Conservation (phyloP, 495 filamentous ascomycete species). For the Daldinia vernicosa region DNA sequence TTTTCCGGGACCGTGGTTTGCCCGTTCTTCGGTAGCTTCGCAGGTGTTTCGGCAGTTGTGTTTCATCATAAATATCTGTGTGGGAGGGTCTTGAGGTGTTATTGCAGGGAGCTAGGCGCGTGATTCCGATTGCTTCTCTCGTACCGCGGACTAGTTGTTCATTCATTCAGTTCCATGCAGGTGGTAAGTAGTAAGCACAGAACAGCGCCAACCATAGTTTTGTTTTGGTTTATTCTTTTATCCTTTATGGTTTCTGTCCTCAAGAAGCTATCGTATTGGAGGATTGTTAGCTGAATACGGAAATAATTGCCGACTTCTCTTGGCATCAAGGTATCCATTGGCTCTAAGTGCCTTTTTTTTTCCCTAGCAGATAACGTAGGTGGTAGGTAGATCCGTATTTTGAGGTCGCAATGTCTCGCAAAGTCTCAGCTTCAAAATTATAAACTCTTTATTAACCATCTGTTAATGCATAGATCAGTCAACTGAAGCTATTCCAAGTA, state of each 20-base stretch:
- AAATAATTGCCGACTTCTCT: constrained; percentile 36
- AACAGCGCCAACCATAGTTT: constrained; percentile 29
- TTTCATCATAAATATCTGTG: constrained; percentile 17
- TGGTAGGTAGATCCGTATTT: too few relatives aligned
- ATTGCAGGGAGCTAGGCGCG: constrained; percentile 29
- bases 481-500: constrained; percentile 30
- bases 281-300: constrained; percentile 28
- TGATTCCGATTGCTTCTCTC: constrained; percentile 29
- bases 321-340: constrained; percentile 35
- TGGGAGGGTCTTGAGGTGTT: background rate
- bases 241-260: background rate
- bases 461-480: constrained; percentile 3
- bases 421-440: constrained; percentile 10
- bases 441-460: constrained; percentile 13
- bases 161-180: constrained; percentile 27
- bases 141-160: constrained; percentile 15
- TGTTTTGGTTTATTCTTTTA: constrained; percentile 8
- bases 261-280: constrained; percentile 12
- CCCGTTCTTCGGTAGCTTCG: constrained; percentile 14
- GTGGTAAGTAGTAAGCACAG: constrained; percentile 40
- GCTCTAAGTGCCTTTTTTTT: background rate
- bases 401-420: constrained; percentile 7
- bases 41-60: constrained; percentile 40
- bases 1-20: constrained; percentile 18
- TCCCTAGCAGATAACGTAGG: constrained; percentile 23